phyloP scores from a whole-genome alignment of 1,284 basidiomycete species.

The Rhodotorula sp. region DNA sequence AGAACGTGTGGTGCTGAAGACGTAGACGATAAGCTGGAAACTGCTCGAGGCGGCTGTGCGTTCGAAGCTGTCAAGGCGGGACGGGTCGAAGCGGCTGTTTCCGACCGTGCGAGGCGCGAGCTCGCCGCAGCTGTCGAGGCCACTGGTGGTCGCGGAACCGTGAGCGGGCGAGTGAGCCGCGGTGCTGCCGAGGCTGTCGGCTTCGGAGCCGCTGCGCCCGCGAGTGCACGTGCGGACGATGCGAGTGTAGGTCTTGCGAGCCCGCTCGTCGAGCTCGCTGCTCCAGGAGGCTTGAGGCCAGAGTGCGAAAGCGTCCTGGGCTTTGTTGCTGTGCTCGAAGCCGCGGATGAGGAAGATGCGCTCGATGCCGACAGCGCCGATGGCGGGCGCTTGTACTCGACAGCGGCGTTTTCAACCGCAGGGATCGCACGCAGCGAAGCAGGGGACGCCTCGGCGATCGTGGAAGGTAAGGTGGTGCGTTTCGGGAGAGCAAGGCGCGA shows the following conservation, averaged over 20 bases:
- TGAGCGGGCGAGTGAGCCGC: not conserved
- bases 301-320: not conserved
- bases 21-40: not conserved
- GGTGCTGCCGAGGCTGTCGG: not conserved
- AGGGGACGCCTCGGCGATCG: not conserved
- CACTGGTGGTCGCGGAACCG: not conserved
- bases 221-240: not conserved
- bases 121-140: not conserved
- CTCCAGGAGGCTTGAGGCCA: not conserved
- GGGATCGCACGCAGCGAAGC: not conserved
- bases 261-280: not conserved
- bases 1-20: not conserved
- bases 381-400: not conserved
- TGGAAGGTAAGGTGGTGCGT: not conserved
- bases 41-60: not conserved
- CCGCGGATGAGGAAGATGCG: not conserved
- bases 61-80: fast-evolving
- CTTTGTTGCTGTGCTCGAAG: not conserved
- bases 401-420: not conserved
- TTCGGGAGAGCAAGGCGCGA: constrained; percentile 2
- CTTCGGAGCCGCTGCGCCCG: not conserved
- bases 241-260: not conserved
- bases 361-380: not conserved
- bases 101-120: constrained; percentile 1
- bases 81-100: not conserved